These are phyloP conservation scores for Linnemannia zychae DNA, from an alignment of 192 early-diverging fungal genomes.

Conservation along the genomic window DNA sequence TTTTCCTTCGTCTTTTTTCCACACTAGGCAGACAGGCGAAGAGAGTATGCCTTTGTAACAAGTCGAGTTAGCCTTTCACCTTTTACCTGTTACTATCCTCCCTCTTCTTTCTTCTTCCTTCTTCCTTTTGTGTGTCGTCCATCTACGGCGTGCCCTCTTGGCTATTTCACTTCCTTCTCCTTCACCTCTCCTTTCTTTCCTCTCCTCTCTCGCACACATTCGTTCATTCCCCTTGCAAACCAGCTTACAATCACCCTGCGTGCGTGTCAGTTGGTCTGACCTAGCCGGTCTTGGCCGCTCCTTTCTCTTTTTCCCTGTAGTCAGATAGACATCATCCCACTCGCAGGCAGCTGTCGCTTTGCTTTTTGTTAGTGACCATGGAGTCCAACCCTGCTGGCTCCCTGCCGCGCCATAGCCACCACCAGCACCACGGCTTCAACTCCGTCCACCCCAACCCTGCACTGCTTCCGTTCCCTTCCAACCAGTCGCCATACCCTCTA, in stretches of 20 bases:
- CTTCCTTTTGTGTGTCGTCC: conserved; percentile 6
- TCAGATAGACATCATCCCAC: neutral
- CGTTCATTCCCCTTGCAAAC: neutral
- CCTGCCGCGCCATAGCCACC: conserved; percentile 19
- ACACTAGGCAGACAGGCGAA: neutral
- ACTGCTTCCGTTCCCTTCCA: conserved; percentile 10
- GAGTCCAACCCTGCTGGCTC: conserved; percentile 28
- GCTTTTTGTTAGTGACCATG: conserved; percentile 6
- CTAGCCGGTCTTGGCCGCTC: neutral
- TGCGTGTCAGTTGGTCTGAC: conserved; percentile 1
- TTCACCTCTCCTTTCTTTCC: neutral
- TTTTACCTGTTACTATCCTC: neutral
- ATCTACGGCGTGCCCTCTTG: neutral
- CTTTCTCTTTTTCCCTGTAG: neutral
- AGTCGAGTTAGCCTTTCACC: neutral
- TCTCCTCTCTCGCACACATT: neutral
- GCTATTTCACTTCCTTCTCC: neutral
- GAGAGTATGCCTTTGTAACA: neutral
- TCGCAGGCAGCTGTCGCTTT: neutral
- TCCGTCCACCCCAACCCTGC: neutral
- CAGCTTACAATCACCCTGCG: conserved; percentile 1
- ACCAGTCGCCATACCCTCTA: conserved; percentile 17
- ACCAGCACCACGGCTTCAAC: conserved; percentile 1
- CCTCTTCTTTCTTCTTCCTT: neutral
- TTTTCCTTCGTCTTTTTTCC: neutral